Conservation (phyloP, 2,329 filamentous ascomycete species). For the Ophiosphaerella narmari region DNA sequence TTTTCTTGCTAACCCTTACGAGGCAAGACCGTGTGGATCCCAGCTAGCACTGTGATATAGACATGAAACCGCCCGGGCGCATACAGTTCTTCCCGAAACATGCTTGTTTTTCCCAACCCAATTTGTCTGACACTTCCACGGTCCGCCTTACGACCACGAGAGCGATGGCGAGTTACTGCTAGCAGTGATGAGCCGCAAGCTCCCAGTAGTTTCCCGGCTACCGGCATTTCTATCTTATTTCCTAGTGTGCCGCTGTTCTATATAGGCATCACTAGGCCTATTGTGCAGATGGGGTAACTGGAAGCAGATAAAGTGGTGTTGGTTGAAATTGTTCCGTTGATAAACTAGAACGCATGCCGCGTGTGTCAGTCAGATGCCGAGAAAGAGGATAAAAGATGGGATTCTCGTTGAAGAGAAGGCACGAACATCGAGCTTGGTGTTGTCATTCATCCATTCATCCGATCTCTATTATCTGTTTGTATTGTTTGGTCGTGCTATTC, state of each 20-base stretch:
- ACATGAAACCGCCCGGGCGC: not conserved
- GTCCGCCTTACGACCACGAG: too few relatives aligned
- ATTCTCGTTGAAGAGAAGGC: too few relatives aligned
- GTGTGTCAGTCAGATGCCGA: not conserved
- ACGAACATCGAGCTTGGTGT: too few relatives aligned
- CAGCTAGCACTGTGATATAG: not conserved
- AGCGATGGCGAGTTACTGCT: too few relatives aligned
- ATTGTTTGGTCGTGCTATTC: not conserved
- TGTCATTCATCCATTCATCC: not conserved
- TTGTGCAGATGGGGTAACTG: not conserved
- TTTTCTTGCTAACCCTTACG: not conserved
- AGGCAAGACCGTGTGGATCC: not conserved
- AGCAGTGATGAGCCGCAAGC: too few relatives aligned
- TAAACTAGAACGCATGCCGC: not conserved
- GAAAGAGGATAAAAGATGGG: too few relatives aligned
- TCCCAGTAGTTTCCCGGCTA: too few relatives aligned
- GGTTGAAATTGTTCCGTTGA: too few relatives aligned
- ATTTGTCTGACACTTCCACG: too few relatives aligned
- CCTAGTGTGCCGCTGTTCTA: too few relatives aligned
- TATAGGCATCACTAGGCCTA: not conserved
- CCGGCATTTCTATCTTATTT: too few relatives aligned
- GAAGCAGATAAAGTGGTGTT: not conserved
- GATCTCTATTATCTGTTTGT: not conserved
- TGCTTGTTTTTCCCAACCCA: not conserved
- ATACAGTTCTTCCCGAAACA: not conserved